Percentiles rank a stretch among this genome's conserved stretches.
Conservation (phyloP, 2,329 filamentous ascomycete genomes). For the Cordyceps tenuipes region DNA sequence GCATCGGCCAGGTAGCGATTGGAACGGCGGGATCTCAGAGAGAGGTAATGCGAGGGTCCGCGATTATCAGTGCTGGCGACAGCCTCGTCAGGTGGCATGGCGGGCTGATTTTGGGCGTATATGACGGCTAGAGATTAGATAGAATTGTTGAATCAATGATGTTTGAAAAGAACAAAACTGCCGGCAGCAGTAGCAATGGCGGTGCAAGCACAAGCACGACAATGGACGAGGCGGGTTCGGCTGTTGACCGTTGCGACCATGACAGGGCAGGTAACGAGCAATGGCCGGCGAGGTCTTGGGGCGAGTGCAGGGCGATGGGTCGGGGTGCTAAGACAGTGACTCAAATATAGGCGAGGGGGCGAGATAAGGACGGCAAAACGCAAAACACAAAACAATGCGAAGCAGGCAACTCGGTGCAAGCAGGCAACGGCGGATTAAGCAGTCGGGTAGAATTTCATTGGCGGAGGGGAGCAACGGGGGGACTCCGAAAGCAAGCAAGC, state of each 20-base stretch:
- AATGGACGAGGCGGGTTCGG: constrained; percentile 1
- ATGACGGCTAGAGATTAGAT: background rate
- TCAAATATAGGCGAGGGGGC: constrained; percentile 9
- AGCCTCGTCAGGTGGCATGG: constrained; percentile 9
- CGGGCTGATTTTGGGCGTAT: background rate
- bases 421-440: background rate
- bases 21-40: constrained; percentile 11
- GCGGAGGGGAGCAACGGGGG: background rate
- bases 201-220: background rate
- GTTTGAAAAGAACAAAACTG: background rate
- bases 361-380: background rate
- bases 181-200: background rate
- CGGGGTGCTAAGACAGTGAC: constrained; percentile 8
- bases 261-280: constrained; percentile 4
- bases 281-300: background rate
- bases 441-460: background rate
- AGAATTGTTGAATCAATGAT: background rate
- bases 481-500: background rate
- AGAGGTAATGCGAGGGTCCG: constrained; percentile 8
- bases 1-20: background rate
- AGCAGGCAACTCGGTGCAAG: background rate
- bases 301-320: background rate
- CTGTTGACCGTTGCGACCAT: constrained; percentile 6
- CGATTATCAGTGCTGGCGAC: background rate
- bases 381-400: background rate